Base-by-base conservation (phyloP, 2,329 filamentous ascomycete genomes). In the Arthroderma sp. region DNA sequence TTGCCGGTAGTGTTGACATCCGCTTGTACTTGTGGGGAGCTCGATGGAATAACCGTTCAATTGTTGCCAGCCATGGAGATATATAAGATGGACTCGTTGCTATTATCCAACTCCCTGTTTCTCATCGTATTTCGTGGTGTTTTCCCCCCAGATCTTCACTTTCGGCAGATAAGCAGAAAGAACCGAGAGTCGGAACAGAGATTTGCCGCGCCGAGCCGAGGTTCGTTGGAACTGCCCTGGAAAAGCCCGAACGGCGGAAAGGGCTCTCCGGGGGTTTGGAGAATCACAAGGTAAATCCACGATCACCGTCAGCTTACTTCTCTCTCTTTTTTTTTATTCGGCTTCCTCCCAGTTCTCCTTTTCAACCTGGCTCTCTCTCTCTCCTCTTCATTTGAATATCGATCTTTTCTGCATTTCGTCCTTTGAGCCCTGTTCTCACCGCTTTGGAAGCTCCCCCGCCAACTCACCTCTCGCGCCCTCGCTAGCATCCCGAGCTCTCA, bases 131-230 rank as follows among this genome's bases (percentile, higher is more conserved):
- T 22, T 22, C 15, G 15, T 22, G 15, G 15, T 22, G 15, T 22
- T 22, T 22, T 22, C 3, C 3, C 15, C 15, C 15, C 15, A 22
- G 15, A 22, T 22, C 15, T 22, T 22, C 15, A 22, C 15, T 22
- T 22, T 22, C 15, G 15, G 15, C 15, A 3, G 15, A 22, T 22
- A 3, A 22, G 15, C 15, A 22, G 15, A 22, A 22, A 22, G 15
- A 22, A 3, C 15, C 15, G 15, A 3, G 15, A 22, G 15, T 22
- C 34, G 42, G 36, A 32, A 7, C 22, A 9, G 6, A 10, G 22
- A 51, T 54, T 32, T 47, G 48, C 48, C 51, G 46, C 2, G 5
- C 53, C 51, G 56, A 58, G 54, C 56, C 56, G 55, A 57, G 56
- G 56, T 54, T 36, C 50, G 50, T 36, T 27, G 33, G 38, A 29